phyloP scores from a whole-genome alignment of 768 basidiomycete species.

The Auriscalpium orientale region DNA sequence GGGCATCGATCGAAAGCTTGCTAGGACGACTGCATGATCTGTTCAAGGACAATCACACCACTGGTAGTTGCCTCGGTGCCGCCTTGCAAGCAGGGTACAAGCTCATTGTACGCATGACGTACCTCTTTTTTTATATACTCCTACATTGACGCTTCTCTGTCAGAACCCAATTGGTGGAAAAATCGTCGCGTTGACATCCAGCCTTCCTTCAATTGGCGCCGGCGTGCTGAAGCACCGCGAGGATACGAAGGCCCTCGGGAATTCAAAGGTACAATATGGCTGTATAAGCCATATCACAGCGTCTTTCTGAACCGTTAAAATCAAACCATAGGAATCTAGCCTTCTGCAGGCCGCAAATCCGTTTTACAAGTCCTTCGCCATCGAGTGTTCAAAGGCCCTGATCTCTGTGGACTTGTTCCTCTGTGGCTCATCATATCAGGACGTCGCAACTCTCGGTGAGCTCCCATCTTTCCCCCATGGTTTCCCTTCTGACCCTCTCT shows the following conservation, averaged over 20 bases:
- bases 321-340: conserved; percentile 65
- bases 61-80: conserved; percentile 93
- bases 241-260: conserved; percentile 93
- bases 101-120: conserved; percentile 58
- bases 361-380: conserved; percentile 98
- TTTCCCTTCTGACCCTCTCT: background rate
- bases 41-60: conserved; percentile 91
- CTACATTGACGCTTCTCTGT: background rate
- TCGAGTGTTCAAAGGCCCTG: conserved; percentile 94
- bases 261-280: conserved; percentile 58
- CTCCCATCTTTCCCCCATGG: background rate
- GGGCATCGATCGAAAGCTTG: conserved; percentile 71
- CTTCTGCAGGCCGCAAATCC: conserved; percentile 88
- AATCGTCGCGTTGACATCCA: conserved; percentile 79
- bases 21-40: conserved; percentile 85
- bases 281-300: background rate
- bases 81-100: conserved; percentile 95
- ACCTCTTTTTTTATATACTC: background rate
- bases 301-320: background rate
- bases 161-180: conserved; percentile 92
- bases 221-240: conserved; percentile 94
- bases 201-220: conserved; percentile 79
- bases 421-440: conserved; percentile 91
- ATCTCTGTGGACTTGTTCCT: conserved; percentile 99
- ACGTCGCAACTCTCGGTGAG: conserved; percentile 89